These are phyloP conservation scores for Chrysosporium queenslandicum DNA, from an alignment of 2,329 filamentous ascomycete species.

Conservation along the genomic window DNA sequence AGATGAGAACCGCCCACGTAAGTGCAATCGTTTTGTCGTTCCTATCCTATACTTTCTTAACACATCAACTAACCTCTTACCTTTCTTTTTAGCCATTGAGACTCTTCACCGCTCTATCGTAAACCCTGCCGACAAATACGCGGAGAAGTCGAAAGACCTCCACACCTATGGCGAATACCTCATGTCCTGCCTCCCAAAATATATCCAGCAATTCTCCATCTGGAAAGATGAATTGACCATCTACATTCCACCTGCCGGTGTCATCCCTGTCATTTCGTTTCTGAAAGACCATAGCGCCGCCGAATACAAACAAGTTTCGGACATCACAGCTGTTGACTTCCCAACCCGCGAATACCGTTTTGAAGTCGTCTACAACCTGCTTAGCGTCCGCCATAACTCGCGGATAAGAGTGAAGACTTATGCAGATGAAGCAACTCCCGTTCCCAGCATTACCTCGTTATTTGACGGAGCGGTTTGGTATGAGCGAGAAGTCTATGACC, in stretches of 20 bases:
- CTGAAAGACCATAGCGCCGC: slow-evolving; percentile 96
- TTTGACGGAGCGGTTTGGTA: slow-evolving; percentile 98
- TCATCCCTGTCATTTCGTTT: slow-evolving; percentile 87
- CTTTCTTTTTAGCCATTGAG: slow-evolving; percentile 37
- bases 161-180: slow-evolving; percentile 95
- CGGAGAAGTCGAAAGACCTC: slow-evolving; percentile 73
- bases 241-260: slow-evolving; percentile 77
- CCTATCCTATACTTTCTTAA: not conserved
- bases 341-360: slow-evolving; percentile 92
- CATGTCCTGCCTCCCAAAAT: slow-evolving; percentile 93
- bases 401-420: slow-evolving; percentile 98
- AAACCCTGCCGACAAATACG: slow-evolving; percentile 88
- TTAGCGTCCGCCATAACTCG: slow-evolving; percentile 91
- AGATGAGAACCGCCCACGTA: slow-evolving; percentile 46
- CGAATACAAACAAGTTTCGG: slow-evolving; percentile 87
- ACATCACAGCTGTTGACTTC: slow-evolving; percentile 91
- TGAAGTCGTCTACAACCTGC: slow-evolving; percentile 94
- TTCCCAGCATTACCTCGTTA: slow-evolving; percentile 74
- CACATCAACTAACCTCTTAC: slow-evolving; percentile 6
- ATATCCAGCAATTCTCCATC: slow-evolving; percentile 97
- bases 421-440: slow-evolving; percentile 86
- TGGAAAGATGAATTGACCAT: slow-evolving; percentile 99
- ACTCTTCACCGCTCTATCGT: slow-evolving; percentile 67
- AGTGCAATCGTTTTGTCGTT: slow-evolving; percentile 19
- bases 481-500: slow-evolving; percentile 92